phyloP scores from a whole-genome alignment of 192 early-diverging fungal genomes.

The Coemansia sp. region DNA sequence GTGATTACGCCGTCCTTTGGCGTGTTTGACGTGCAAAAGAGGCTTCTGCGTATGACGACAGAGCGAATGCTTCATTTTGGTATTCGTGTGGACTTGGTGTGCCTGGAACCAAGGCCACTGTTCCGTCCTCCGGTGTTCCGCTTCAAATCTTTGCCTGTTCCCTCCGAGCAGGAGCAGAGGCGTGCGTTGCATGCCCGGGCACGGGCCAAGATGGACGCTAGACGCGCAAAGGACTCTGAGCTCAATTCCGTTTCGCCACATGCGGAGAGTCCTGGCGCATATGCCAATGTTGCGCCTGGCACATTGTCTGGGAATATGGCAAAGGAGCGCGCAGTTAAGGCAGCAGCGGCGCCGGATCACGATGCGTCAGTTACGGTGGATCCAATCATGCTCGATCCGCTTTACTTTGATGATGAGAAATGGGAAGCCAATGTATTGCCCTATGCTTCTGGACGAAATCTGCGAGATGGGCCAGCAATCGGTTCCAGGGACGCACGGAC shows the following conservation, averaged over 20 bases:
- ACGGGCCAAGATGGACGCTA: slow-evolving; percentile 10
- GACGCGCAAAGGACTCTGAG: slow-evolving; percentile 26
- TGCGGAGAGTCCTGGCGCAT: slow-evolving; percentile 28
- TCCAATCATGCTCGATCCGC: slow-evolving; percentile 46
- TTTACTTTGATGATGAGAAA: slow-evolving; percentile 50
- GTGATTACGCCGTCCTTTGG: slow-evolving; percentile 89
- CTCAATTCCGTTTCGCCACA: slow-evolving; percentile 35
- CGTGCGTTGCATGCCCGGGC: slow-evolving; percentile 15
- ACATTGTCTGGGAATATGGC: neutral
- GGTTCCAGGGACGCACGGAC: neutral
- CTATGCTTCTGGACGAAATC: slow-evolving; percentile 13
- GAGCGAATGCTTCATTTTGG: slow-evolving; percentile 93
- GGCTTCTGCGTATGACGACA: slow-evolving; percentile 84
- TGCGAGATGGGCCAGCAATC: neutral
- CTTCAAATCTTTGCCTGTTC: slow-evolving; percentile 61
- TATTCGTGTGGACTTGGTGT: slow-evolving; percentile 88
- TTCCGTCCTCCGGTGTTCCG: slow-evolving; percentile 87
- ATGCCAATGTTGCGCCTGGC: slow-evolving; percentile 5
- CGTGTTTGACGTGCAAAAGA: slow-evolving; percentile 84
- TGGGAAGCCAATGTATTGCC: slow-evolving; percentile 35
- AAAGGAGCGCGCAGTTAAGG: slow-evolving; percentile 38
- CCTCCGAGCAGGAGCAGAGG: slow-evolving; percentile 39
- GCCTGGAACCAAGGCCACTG: slow-evolving; percentile 82
- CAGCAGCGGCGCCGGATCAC: neutral
- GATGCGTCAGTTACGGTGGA: slow-evolving; percentile 23